Percentiles rank a stretch among this genome's conserved stretches.
Evolutionary conservation across 225 moss, liverwort and hornwort species (phyloP).

Genomic region (Marchantia polymorpha): DNA sequence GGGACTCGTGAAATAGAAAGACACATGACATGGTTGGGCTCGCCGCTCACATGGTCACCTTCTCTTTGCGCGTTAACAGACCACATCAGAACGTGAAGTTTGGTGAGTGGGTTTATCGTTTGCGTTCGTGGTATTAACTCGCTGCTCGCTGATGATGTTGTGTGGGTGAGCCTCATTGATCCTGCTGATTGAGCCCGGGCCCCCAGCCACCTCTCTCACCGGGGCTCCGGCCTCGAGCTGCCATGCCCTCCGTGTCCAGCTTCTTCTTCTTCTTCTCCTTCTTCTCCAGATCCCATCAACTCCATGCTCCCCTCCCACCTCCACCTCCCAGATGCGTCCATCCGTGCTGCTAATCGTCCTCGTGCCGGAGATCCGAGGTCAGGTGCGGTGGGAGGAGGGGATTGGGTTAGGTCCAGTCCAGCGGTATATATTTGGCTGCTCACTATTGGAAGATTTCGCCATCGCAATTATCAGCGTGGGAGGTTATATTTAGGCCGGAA

Average conservation of each 20-base stretch:
- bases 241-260: neutral
- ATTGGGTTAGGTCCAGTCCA: neutral
- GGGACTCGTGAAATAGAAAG: neutral
- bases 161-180: no score
- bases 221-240: no score
- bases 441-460: conserved; percentile 11
- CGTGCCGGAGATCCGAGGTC: no score
- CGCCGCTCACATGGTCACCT: neutral
- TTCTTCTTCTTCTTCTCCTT: no score
- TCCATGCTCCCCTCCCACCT: neutral
- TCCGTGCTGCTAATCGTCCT: no score
- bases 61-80: neutral
- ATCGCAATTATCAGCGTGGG: neutral
- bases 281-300: neutral
- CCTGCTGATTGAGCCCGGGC: no score
- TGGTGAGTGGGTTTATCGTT: neutral
- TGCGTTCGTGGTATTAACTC: neutral
- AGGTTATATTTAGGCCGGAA: neutral
- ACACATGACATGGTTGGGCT: conserved; percentile 12
- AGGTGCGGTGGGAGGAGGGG: neutral
- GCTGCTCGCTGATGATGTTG: neutral
- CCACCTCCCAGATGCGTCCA: neutral
- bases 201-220: no score
- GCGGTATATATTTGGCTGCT: neutral
- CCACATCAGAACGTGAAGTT: neutral